Evolutionary conservation across 345 rosid species (phyloP).

Genomic region (Melastoma malabathricum): DNA sequence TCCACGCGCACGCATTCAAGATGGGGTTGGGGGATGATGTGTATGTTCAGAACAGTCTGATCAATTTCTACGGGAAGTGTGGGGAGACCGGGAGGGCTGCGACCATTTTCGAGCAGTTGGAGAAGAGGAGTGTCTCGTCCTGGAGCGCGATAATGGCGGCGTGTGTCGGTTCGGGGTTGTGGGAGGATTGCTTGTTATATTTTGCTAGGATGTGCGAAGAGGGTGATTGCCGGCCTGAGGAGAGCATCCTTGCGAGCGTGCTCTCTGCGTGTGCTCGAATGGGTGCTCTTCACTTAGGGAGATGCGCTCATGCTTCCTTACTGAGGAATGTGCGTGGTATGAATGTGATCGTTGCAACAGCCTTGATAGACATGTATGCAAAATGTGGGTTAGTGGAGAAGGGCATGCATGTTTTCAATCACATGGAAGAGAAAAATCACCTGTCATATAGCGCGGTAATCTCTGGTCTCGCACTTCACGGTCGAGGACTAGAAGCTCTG

Average conservation of each 20-base stretch:
- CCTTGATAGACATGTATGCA: conserved; percentile 39
- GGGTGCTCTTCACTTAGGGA: conserved; percentile 30
- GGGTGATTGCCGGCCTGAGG: conserved; percentile 26
- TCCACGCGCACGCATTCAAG: conserved; percentile 22
- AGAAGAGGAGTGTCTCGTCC: conserved; percentile 21
- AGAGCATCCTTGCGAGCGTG: conserved; percentile 26
- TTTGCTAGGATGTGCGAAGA: conserved; percentile 16
- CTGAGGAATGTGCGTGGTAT: conserved; percentile 20
- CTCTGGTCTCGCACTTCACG: conserved; percentile 30
- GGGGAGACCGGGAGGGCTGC: conserved; percentile 12
- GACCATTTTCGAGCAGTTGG: conserved; percentile 17
- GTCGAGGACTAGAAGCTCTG: conserved; percentile 20
- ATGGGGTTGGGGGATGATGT: conserved; percentile 18
- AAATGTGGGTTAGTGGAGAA: conserved; percentile 31
- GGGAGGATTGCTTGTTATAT: conserved; percentile 20
- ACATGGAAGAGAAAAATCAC: conserved; percentile 16
- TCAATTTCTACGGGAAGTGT: conserved; percentile 31
- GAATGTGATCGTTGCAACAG: conserved; percentile 33
- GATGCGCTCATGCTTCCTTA: conserved; percentile 25
- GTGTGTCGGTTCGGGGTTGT: conserved; percentile 20
- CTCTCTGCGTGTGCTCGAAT: conserved; percentile 36
- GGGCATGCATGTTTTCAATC: conserved; percentile 14
- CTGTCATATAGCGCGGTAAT: conserved; percentile 22
- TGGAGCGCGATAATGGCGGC: conserved; percentile 35
- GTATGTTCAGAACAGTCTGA: conserved; percentile 27